These are phyloP conservation scores for Coprinopsis marcescibilis DNA, from an alignment of 768 basidiomycete species.

Conservation along the genomic window DNA sequence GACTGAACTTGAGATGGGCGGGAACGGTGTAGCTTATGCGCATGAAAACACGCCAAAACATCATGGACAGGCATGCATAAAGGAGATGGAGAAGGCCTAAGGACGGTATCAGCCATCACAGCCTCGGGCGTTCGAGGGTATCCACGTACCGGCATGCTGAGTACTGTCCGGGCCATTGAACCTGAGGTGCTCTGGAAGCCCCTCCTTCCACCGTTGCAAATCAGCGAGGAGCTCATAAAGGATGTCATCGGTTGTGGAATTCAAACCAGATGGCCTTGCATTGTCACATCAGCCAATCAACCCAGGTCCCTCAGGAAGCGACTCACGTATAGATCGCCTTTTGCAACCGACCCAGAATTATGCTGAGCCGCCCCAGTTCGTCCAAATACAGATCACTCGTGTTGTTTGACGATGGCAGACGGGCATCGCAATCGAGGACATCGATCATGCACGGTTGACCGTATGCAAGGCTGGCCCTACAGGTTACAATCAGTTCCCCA, in stretches of 20 bases:
- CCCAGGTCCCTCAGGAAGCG: background rate
- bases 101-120: slow-evolving; percentile 7
- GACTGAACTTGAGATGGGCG: slow-evolving; percentile 78
- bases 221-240: slow-evolving; percentile 59
- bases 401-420: slow-evolving; percentile 86
- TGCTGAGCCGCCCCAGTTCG: slow-evolving; percentile 86
- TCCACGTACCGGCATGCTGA: slow-evolving; percentile 56
- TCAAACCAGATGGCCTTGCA: slow-evolving; percentile 78
- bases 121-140: background rate
- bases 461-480: slow-evolving; percentile 80
- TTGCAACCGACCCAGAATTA: slow-evolving; percentile 84
- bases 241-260: slow-evolving; percentile 77
- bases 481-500: slow-evolving; percentile 8
- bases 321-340: slow-evolving; percentile 89
- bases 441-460: slow-evolving; percentile 97
- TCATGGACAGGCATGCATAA: slow-evolving; percentile 88
- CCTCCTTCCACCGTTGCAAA: slow-evolving; percentile 70
- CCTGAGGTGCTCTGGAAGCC: slow-evolving; percentile 71
- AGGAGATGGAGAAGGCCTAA: slow-evolving; percentile 83
- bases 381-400: slow-evolving; percentile 75
- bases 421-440: slow-evolving; percentile 92
- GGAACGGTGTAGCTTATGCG: slow-evolving; percentile 92
- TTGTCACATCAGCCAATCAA: background rate
- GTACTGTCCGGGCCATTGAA: slow-evolving; percentile 69
- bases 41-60: slow-evolving; percentile 99